These are phyloP conservation scores for Bipolaris victoriae DNA, from an alignment of 2,329 filamentous ascomycete species.

Conservation along the genomic window DNA sequence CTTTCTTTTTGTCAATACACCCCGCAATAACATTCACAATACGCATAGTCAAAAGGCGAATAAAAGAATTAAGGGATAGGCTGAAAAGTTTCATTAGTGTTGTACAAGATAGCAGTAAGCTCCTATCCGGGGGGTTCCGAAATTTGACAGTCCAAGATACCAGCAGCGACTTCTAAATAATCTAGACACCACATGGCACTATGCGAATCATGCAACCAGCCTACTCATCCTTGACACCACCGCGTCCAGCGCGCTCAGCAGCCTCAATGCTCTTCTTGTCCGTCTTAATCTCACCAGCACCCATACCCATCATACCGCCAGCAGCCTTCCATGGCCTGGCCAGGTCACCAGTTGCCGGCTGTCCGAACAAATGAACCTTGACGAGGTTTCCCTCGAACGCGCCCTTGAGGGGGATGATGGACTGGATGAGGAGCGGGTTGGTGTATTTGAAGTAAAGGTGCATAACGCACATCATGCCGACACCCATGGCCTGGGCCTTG, in stretches of 20 bases:
- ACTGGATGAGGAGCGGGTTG: slow-evolving; percentile 98
- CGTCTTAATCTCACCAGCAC: slow-evolving; percentile 77
- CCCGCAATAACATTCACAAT: no score
- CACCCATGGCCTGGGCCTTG: slow-evolving; percentile 91
- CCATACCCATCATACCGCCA: slow-evolving; percentile 81
- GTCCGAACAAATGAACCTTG: slow-evolving; percentile 92
- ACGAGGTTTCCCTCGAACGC: slow-evolving; percentile 93
- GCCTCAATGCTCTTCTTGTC: slow-evolving; percentile 69
- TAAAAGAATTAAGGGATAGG: no score
- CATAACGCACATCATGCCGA: slow-evolving; percentile 99
- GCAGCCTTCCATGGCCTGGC: slow-evolving; percentile 93
- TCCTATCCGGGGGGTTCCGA: no score
- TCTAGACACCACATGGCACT: not conserved
- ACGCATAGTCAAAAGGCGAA: no score
- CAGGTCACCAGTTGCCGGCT: slow-evolving; percentile 86
- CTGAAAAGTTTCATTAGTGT: no score
- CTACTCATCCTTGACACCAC: slow-evolving; percentile 61
- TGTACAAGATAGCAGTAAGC: no score
- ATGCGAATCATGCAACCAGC: not conserved
- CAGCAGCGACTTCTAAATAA: not conserved
- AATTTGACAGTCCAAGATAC: no score
- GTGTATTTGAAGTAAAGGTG: slow-evolving; percentile 99
- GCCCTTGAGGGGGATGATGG: slow-evolving; percentile 95
- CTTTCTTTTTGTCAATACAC: no score
- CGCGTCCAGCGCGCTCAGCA: slow-evolving; percentile 58